Conservation (phyloP, 176 grass and related monocot species). For the Phoenix roebelenii region DNA sequence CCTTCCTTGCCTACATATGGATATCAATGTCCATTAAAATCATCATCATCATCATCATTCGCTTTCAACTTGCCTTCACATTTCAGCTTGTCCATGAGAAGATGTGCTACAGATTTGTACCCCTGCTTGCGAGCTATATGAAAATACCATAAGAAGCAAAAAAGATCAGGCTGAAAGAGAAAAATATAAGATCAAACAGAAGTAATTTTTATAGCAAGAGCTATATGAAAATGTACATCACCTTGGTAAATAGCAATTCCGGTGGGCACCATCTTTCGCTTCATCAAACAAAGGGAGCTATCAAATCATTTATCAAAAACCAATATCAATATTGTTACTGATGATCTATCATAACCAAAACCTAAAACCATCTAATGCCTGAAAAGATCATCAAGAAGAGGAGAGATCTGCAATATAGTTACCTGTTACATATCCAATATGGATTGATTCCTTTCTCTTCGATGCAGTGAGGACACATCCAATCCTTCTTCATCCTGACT, state of each 20-base stretch:
- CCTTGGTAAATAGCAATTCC: slow-evolving; percentile 88
- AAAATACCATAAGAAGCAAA: neutral
- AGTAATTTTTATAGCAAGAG: too few relatives aligned
- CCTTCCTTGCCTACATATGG: too few relatives aligned
- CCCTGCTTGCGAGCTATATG: slow-evolving; percentile 53
- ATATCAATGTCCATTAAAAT: too few relatives aligned
- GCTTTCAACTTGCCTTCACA: neutral
- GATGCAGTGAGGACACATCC: slow-evolving; percentile 88
- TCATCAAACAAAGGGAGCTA: slow-evolving; percentile 84
- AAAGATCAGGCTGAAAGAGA: neutral
- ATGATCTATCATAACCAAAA: too few relatives aligned
- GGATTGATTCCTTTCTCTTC: slow-evolving; percentile 71
- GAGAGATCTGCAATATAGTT: neutral
- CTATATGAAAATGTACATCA: slow-evolving; percentile 4
- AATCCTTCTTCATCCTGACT: slow-evolving; percentile 62
- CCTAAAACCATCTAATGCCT: too few relatives aligned
- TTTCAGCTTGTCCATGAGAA: slow-evolving; percentile 82
- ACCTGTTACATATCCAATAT: slow-evolving; percentile 96
- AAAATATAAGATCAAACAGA: too few relatives aligned
- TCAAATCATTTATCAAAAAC: neutral
- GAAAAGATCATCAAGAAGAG: too few relatives aligned
- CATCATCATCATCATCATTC: neutral
- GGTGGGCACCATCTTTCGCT: slow-evolving; percentile 61
- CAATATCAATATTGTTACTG: neutral
- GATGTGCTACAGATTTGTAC: slow-evolving; percentile 67